These are phyloP conservation scores for Posidonia australis DNA, from an alignment of 106 monocot genomes.

Conservation along the genomic window DNA sequence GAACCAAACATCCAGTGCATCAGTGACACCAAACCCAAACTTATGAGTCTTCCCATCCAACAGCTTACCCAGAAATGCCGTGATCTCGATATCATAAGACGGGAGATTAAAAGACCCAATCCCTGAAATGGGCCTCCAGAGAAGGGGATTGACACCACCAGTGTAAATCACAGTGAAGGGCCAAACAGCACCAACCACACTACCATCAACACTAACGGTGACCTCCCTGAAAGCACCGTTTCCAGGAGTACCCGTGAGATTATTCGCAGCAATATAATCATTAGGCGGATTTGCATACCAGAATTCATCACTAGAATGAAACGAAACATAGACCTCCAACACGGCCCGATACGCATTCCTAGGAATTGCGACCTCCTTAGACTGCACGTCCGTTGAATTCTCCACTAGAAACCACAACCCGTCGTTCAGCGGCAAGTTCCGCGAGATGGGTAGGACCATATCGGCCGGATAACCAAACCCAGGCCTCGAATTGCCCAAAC, in stretches of 20 bases:
- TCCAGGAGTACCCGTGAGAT: conserved; percentile 34
- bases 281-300: conserved; percentile 85
- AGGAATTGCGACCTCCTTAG: conserved; percentile 41
- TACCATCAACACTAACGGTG: conserved; percentile 35
- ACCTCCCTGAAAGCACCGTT: conserved; percentile 85
- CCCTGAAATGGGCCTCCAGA: conserved; percentile 85
- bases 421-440: conserved; percentile 51
- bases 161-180: conserved; percentile 91
- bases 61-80: conserved; percentile 63
- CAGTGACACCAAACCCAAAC: conserved; percentile 64
- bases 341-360: conserved; percentile 68
- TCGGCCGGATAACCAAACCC: conserved; percentile 44
- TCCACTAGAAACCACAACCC: conserved; percentile 67
- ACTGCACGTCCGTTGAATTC: conserved; percentile 42
- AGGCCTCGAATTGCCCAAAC: background rate
- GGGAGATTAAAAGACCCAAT: conserved; percentile 91
- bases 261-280: conserved; percentile 45
- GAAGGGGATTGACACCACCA: conserved; percentile 77
- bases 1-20: conserved; percentile 64
- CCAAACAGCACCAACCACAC: conserved; percentile 70
- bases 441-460: conserved; percentile 71
- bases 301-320: conserved; percentile 72
- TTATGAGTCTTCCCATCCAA: conserved; percentile 67
- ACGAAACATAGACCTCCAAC: conserved; percentile 72
- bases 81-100: conserved; percentile 77